Evolutionary conservation across 345 rosid species (phyloP).

Genomic region (Melaleuca quinquenervia): DNA sequence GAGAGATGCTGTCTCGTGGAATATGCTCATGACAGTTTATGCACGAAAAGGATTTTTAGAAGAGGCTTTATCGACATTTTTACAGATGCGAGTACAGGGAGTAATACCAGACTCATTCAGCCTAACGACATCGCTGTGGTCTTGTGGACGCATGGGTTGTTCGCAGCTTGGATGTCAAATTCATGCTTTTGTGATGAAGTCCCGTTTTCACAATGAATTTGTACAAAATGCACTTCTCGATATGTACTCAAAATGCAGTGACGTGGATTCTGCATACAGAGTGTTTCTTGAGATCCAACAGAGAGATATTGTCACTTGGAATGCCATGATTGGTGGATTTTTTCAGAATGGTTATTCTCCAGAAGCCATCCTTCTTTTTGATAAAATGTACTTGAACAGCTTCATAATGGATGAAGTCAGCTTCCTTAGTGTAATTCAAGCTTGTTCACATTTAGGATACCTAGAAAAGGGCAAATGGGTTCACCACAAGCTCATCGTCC

Average conservation of each 20-base stretch:
- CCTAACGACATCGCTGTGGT: conserved; percentile 59
- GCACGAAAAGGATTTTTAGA: conserved; percentile 33
- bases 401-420: conserved; percentile 54
- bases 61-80: conserved; percentile 37
- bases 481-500: conserved; percentile 52
- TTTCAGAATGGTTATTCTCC: conserved; percentile 38
- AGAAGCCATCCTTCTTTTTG: conserved; percentile 53
- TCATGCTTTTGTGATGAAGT: conserved; percentile 59
- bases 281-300: conserved; percentile 35
- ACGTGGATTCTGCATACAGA: conserved; percentile 40
- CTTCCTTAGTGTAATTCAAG: conserved; percentile 47
- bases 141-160: conserved; percentile 42
- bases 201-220: conserved; percentile 34
- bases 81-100: conserved; percentile 35
- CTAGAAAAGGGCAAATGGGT: conserved; percentile 48
- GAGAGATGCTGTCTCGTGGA: conserved; percentile 53
- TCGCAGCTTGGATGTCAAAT: conserved; percentile 52
- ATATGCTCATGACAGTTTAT: conserved; percentile 54
- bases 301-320: conserved; percentile 62
- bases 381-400: conserved; percentile 38
- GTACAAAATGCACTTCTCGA: conserved; percentile 55
- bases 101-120: conserved; percentile 56
- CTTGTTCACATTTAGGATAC: conserved; percentile 49
- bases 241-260: conserved; percentile 76
- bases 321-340: conserved; percentile 76